These are phyloP conservation scores for Acanthamoeba quina DNA, from an alignment of 208 protist genomes.

Conservation along the genomic window DNA sequence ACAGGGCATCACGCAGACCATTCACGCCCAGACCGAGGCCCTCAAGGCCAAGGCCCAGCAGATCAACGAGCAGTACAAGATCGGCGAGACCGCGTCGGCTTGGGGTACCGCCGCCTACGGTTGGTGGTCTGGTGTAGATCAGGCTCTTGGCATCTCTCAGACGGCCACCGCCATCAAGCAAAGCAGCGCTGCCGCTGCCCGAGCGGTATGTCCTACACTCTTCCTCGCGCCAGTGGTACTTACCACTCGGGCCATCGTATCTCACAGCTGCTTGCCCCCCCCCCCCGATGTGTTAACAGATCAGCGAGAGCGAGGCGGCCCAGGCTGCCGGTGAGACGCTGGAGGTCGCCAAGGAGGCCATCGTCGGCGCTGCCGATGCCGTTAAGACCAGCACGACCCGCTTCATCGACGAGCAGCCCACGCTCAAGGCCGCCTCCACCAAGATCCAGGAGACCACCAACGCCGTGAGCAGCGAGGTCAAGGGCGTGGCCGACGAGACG, in stretches of 20 bases:
- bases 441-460: slow-evolving; percentile 47
- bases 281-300: background rate
- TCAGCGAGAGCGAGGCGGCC: slow-evolving; percentile 50
- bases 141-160: slow-evolving; percentile 69
- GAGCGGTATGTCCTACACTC: background rate
- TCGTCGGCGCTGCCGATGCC: background rate
- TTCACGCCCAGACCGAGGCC: slow-evolving; percentile 63
- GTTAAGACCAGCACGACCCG: slow-evolving; percentile 42
- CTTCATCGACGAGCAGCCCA: slow-evolving; percentile 55
- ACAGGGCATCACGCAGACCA: slow-evolving; percentile 29
- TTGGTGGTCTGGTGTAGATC: slow-evolving; percentile 55
- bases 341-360: slow-evolving; percentile 7
- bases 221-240: background rate
- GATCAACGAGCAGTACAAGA: slow-evolving; percentile 74
- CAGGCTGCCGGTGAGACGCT: slow-evolving; percentile 22
- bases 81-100: slow-evolving; percentile 62
- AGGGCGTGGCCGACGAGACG: slow-evolving; percentile 56
- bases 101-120: slow-evolving; percentile 30
- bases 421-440: slow-evolving; percentile 48
- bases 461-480: slow-evolving; percentile 51
- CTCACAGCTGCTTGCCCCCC: background rate
- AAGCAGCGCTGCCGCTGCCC: slow-evolving; percentile 55
- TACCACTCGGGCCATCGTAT: background rate
- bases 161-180: slow-evolving; percentile 57
- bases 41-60: slow-evolving; percentile 74